Conservation (phyloP, 805 yeast genomes). For the Saturnispora besseyi region DNA sequence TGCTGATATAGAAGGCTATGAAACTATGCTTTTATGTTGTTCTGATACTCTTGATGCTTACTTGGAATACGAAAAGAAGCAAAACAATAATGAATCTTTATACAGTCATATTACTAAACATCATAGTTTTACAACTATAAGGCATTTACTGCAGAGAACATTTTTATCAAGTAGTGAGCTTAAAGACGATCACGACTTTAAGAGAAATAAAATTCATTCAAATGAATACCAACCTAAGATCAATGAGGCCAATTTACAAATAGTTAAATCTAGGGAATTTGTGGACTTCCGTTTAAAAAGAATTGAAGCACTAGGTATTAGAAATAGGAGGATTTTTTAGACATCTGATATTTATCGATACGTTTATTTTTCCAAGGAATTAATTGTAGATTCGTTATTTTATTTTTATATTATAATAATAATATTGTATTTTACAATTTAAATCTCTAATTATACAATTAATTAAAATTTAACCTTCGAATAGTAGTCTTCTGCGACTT, state of each 20-base stretch:
- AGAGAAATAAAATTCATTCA: not conserved
- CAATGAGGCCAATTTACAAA: not conserved
- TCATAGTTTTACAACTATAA: not conserved
- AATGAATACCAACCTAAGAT: not conserved
- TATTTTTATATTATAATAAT: not conserved
- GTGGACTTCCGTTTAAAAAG: not conserved
- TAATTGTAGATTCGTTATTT: too few species aligned
- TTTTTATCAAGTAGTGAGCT: slow-evolving; percentile 2
- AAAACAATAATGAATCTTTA: not conserved
- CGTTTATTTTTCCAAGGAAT: not conserved
- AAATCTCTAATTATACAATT: not conserved
- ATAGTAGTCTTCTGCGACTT: slow-evolving; percentile 9
- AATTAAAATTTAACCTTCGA: slow-evolving; percentile 18
- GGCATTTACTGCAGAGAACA: not conserved
- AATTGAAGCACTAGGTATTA: not conserved
- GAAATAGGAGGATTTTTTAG: slow-evolving; percentile 2
- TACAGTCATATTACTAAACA: not conserved
- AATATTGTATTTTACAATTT: not conserved
- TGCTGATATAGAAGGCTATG: not conserved
- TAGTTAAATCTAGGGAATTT: slow-evolving; percentile 1
- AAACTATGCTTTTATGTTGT: slow-evolving; percentile 1
- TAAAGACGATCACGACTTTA: not conserved
- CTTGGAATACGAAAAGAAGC: not conserved
- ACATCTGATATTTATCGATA: not conserved
- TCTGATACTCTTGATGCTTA: slow-evolving; percentile 4